Conservation (phyloP, 805 yeast species). For the Wickerhamomyces alni region DNA sequence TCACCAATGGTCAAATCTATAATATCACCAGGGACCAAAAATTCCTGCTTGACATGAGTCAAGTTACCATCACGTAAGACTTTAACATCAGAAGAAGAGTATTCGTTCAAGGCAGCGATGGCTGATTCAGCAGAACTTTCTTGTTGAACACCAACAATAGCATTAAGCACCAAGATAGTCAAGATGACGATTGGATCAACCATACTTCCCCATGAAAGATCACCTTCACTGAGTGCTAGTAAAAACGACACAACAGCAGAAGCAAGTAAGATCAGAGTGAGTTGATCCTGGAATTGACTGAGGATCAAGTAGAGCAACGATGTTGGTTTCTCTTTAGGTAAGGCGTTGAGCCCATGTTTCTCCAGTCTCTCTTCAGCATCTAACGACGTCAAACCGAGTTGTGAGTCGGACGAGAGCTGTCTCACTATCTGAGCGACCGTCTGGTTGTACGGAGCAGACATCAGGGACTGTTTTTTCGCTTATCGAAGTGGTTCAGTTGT, state of each 20-base stretch:
- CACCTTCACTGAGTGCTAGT: constrained; percentile 25
- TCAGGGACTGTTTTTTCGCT: background rate
- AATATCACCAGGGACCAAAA: constrained; percentile 42
- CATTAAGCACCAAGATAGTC: constrained; percentile 38
- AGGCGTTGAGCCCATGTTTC: constrained; percentile 20
- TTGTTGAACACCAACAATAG: constrained; percentile 44
- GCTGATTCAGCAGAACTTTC: constrained; percentile 46
- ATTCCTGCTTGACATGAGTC: constrained; percentile 35
- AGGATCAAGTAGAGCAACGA: constrained; percentile 29
- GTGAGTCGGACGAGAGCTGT: constrained; percentile 9
- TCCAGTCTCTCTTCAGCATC: constrained; percentile 13
- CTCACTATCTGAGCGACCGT: constrained; percentile 7
- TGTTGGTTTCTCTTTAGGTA: constrained; percentile 31
- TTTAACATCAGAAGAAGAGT: constrained; percentile 41
- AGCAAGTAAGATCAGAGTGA: constrained; percentile 27
- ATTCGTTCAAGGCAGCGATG: constrained; percentile 41
- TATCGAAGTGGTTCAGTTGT: no score
- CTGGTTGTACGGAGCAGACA: constrained; percentile 9
- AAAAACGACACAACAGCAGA: constrained; percentile 29
- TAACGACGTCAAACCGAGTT: constrained; percentile 11
- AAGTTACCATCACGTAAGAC: constrained; percentile 38
- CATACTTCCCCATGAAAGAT: constrained; percentile 26
- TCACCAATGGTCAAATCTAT: constrained; percentile 33
- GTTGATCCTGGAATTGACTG: constrained; percentile 31
- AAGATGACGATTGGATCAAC: constrained; percentile 38